Conservation (phyloP, 2,329 filamentous ascomycete genomes). For the Dothiorella sarmentorum region DNA sequence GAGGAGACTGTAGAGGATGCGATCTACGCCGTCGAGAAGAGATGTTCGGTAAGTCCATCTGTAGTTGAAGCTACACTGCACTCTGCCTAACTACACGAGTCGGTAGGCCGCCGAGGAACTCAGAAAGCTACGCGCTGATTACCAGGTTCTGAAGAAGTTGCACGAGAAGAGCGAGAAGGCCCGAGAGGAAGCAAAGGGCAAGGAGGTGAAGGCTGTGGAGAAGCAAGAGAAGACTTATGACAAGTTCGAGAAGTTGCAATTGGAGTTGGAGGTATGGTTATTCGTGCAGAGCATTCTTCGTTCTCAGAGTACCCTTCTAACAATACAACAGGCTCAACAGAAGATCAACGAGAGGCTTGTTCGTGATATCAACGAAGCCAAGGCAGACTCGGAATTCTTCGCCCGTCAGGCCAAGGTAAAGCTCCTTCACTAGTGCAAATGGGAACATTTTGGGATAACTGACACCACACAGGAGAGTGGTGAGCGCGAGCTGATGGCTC, state of each 20-base stretch:
- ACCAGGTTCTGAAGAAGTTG: background rate
- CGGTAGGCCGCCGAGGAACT: background rate
- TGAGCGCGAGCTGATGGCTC: background rate
- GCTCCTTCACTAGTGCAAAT: no score
- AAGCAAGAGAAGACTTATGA: background rate
- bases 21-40: background rate
- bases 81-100: no score
- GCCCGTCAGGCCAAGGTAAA: background rate
- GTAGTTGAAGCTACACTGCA: no score
- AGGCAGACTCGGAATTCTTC: background rate
- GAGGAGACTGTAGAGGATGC: background rate
- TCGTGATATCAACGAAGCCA: background rate
- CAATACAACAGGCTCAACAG: background rate
- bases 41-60: background rate
- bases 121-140: background rate
- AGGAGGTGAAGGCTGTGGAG: background rate
- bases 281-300: no score
- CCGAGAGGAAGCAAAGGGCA: background rate
- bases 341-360: background rate
- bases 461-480: background rate
- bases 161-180: background rate
- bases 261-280: background rate
- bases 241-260: background rate
- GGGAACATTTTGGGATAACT: background rate
- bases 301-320: no score